Conservation (phyloP, 2,329 filamentous ascomycete genomes). For the Colletotrichum paranaense region DNA sequence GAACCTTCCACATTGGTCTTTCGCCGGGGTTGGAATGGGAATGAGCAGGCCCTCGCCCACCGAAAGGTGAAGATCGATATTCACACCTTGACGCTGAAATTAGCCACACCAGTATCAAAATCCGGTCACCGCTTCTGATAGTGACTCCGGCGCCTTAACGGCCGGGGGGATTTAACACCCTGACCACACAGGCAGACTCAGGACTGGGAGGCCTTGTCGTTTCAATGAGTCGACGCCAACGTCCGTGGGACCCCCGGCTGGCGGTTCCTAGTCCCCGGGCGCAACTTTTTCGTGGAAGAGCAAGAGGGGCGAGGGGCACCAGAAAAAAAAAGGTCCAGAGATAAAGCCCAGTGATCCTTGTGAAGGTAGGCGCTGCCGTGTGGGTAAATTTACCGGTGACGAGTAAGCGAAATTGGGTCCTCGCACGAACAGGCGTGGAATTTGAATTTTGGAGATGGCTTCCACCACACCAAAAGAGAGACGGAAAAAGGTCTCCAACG, state of each 20-base stretch:
- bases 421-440: slow-evolving; percentile 28
- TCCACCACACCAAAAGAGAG: slow-evolving; percentile 2
- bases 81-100: slow-evolving; percentile 20
- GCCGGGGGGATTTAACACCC: background rate
- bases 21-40: background rate
- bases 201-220: slow-evolving; percentile 29
- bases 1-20: slow-evolving; percentile 19
- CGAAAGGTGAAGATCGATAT: slow-evolving; percentile 5
- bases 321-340: background rate
- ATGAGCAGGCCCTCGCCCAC: background rate
- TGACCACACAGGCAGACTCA: background rate
- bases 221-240: slow-evolving; percentile 30
- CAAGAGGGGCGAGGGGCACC: background rate
- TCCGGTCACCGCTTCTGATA: slow-evolving; percentile 16
- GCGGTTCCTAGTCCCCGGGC: slow-evolving; percentile 28
- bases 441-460: slow-evolving; percentile 25
- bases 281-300: background rate
- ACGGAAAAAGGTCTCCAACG: slow-evolving; percentile 12
- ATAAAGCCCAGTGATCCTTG: slow-evolving; percentile 15
- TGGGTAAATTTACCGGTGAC: slow-evolving; percentile 27
- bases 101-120: slow-evolving; percentile 20
- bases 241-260: slow-evolving; percentile 30
- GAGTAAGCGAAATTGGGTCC: slow-evolving; percentile 32
- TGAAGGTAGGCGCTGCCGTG: slow-evolving; percentile 22
- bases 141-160: background rate